A percentile compares a stretch with the other conserved stretches of the same genome.
These are phyloP conservation scores for Aegilops sharonensis DNA, from an alignment of 176 grass and related monocot genomes.

Conservation along the genomic window DNA sequence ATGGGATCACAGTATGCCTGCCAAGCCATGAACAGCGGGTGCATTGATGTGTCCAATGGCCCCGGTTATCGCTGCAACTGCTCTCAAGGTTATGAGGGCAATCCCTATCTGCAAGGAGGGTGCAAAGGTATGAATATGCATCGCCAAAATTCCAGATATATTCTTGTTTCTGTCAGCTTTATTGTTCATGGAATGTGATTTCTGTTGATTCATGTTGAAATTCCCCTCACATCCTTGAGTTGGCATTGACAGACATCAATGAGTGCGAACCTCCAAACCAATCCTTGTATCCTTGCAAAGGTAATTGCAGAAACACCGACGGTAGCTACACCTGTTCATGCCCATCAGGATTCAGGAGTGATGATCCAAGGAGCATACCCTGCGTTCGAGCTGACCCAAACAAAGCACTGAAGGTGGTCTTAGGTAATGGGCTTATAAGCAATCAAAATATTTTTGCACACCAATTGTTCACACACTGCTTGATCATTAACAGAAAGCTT, in stretches of 20 bases:
- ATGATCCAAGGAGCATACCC: not conserved
- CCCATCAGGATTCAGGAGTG: constrained; percentile 9
- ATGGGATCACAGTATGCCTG: not conserved
- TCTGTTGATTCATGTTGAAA: not conserved
- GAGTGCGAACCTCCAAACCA: not conserved
- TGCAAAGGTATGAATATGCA: not conserved
- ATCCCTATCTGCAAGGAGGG: constrained; percentile 4
- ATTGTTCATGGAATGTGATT: not conserved
- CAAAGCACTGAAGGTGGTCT: not conserved
- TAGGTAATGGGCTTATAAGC: not conserved
- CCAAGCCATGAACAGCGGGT: not conserved
- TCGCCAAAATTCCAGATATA: not conserved
- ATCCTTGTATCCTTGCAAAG: not conserved
- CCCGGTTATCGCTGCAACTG: not conserved
- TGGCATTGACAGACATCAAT: not conserved
- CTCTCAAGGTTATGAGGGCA: not conserved
- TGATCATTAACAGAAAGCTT: not conserved
- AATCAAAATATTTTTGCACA: not conserved
- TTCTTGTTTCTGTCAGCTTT: not conserved
- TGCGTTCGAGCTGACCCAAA: not conserved
- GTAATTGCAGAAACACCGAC: not conserved
- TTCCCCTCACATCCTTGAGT: not conserved
- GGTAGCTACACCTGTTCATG: not conserved
- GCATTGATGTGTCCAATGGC: not conserved
- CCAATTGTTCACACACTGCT: not conserved